Evolutionary conservation across 1,139 yeast genomes (phyloP).

Genomic region (Magnusiomyces tetraspermus): DNA sequence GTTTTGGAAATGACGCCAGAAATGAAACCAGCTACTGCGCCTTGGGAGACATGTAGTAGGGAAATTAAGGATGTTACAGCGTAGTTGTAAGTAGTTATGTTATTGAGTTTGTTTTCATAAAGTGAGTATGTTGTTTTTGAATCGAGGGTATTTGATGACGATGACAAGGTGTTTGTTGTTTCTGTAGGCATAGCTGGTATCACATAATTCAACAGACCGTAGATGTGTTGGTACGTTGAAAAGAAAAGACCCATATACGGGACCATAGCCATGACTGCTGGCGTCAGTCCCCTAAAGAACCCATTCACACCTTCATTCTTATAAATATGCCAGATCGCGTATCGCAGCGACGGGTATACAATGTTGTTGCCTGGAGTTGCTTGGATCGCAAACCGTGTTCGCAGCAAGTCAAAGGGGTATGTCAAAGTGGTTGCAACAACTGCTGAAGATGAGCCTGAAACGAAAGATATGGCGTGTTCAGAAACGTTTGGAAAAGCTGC

Average conservation of each 20-base stretch:
- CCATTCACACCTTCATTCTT: conserved; percentile 46
- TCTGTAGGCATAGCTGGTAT: no score
- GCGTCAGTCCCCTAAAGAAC: conserved; percentile 52
- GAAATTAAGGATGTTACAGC: not conserved
- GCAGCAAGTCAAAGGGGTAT: conserved; percentile 78
- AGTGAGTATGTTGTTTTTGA: no score
- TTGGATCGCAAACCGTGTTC: conserved; percentile 66
- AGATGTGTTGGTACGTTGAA: conserved; percentile 45
- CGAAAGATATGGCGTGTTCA: conserved; percentile 41
- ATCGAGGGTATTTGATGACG: no score
- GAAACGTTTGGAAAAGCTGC: conserved; percentile 27
- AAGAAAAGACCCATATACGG: conserved; percentile 62
- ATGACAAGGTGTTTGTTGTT: no score
- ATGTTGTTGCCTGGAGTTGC: conserved; percentile 36
- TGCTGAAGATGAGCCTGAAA: conserved; percentile 76
- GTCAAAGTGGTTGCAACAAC: conserved; percentile 59
- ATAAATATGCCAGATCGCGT: conserved; percentile 39
- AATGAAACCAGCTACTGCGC: conserved; percentile 58
- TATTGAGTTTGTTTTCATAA: no score
- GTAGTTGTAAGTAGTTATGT: no score
- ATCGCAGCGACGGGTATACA: conserved; percentile 40
- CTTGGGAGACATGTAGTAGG: conserved; percentile 33
- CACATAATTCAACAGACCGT: conserved; percentile 13
- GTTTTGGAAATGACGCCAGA: conserved; percentile 75
- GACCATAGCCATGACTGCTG: conserved; percentile 56